Percentiles rank a stretch among this genome's conserved stretches.
phyloP scores from a whole-genome alignment of 1,284 basidiomycete species.

The Schizophyllum commune region DNA sequence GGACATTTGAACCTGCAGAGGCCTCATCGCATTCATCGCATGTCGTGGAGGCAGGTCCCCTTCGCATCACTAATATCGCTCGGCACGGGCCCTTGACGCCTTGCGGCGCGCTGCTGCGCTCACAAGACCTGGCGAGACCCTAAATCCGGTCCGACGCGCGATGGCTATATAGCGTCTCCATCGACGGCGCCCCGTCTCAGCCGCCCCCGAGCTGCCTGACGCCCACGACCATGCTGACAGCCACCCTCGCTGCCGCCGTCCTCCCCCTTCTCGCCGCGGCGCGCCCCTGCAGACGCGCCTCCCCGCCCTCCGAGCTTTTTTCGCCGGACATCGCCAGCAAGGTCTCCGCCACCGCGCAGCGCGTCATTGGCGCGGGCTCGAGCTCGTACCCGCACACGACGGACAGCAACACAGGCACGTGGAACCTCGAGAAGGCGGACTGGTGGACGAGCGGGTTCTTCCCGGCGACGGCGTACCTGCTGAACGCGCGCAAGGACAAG shows the following conservation, averaged over 20 bases:
- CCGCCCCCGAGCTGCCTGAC: background rate
- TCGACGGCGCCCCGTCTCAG: background rate
- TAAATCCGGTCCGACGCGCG: too few relatives aligned
- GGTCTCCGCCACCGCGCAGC: constrained; percentile 16
- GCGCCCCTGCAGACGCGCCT: background rate
- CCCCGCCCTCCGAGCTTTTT: background rate
- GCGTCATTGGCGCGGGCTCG: constrained; percentile 13
- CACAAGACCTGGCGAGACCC: background rate
- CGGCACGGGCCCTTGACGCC: too few relatives aligned
- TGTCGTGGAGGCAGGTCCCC: too few relatives aligned
- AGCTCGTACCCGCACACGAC: constrained; percentile 12
- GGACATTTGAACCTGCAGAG: too few relatives aligned
- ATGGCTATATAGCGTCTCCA: background rate
- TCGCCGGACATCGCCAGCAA: background rate
- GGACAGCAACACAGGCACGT: constrained; percentile 27
- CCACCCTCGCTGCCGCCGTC: background rate
- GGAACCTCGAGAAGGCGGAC: constrained; percentile 44
- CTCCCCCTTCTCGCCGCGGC: background rate
- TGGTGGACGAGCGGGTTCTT: constrained; percentile 69
- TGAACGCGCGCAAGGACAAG: constrained; percentile 41
- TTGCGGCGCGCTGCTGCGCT: background rate
- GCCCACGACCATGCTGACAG: background rate
- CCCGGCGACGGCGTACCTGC: constrained; percentile 49
- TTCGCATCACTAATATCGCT: too few relatives aligned
- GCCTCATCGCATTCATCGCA: too few relatives aligned